Evolutionary conservation across 495 filamentous ascomycete genomes (phyloP), one percentile per base, ranked within the genome.

Genomic region (Sordaria brevicollis): DNA sequence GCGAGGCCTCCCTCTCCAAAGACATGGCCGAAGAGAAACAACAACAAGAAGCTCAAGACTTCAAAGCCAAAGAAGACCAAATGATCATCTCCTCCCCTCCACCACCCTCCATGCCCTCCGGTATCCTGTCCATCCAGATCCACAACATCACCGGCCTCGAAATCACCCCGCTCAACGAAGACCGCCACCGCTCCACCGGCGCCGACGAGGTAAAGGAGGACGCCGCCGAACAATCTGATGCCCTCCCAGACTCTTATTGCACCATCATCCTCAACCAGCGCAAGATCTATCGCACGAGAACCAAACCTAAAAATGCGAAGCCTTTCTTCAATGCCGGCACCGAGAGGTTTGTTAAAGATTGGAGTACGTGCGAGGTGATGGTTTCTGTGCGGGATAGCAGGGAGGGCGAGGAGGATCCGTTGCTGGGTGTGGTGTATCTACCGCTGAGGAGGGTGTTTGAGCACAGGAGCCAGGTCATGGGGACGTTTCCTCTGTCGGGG

Each of bases 291-390:
- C 86, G 82, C 68, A 91, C 90, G 0, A 79, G 90, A 11, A 90
- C 90, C 6, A 93, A 93, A 74, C 90, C 90, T 5, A 92, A 91
- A 81, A 92, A 90, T 68, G 83, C 87, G 1, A 91, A 90, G 69
- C 90, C 90, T 1, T 93, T 92, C 76, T 92, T 91, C 83, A 93
- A 92, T 72, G 90, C 90, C 1, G 88, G 88, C n/a, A 89, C 86
- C 0, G 90, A 93, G 72, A 82, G 88, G 3, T 89, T 91, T 54
- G 82, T 92, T 39, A 81, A 86, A n/a, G 87, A 93, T 75, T 91
- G 87, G 84, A 80, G 78, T 15, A 84, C 79, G n/a, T 82, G 87
- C 21, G 89, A 91, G 72, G 78, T 92, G 49, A 86, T 91, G 65
- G 70, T 93, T 9, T 80, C 83, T 13, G 89, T 91, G n/a, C 80